These are phyloP conservation scores for Asterochloris sp. DNA, from an alignment of 139 green algal genomes.

Conservation along the genomic window DNA sequence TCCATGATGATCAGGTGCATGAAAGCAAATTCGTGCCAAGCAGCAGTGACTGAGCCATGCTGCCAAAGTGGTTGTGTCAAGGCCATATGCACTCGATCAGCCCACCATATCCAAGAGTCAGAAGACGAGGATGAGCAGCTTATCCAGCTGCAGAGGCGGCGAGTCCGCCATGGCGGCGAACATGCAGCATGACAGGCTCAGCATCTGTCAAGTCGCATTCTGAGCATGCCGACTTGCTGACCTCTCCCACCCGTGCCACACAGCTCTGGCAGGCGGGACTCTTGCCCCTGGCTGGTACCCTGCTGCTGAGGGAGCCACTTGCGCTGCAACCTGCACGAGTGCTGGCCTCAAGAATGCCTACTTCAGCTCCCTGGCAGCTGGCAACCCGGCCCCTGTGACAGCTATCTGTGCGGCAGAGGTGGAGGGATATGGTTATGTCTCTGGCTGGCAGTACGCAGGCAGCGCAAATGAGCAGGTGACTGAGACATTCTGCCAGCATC, in stretches of 20 bases:
- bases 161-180: neutral
- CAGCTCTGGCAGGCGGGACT: neutral
- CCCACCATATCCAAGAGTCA: too few species aligned
- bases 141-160: neutral
- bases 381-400: neutral
- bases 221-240: neutral
- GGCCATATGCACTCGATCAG: too few species aligned
- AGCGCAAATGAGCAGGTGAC: too few species aligned
- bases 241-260: neutral
- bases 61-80: too few species aligned
- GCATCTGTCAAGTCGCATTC: neutral
- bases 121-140: neutral
- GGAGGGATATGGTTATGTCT: neutral
- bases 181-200: neutral
- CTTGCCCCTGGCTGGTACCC: conserved; percentile 1
- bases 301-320: neutral
- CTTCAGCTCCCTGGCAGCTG: neutral
- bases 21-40: too few species aligned
- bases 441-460: neutral
- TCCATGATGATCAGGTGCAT: too few species aligned
- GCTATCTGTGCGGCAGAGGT: conserved; percentile 2
- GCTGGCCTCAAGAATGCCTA: neutral
- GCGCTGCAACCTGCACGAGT: conserved; percentile 1
- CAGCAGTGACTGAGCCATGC: too few species aligned
- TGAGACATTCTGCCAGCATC: too few species aligned